Percentiles rank a stretch among this genome's conserved stretches.
Evolutionary conservation across 2,329 filamentous ascomycete species (phyloP).

Genomic region (Fusarium sp.): DNA sequence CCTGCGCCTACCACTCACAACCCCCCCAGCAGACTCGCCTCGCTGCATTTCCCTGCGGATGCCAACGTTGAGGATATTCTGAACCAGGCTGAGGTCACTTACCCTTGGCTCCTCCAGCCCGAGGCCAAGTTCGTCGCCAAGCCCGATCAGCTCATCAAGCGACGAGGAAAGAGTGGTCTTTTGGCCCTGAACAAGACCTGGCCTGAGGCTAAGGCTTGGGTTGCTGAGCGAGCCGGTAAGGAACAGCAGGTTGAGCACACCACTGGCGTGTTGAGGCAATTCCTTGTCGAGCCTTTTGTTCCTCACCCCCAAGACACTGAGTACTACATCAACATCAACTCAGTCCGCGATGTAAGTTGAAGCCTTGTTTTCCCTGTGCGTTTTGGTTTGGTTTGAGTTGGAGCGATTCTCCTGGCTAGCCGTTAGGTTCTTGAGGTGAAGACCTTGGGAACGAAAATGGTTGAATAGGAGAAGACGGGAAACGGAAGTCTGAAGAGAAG

Average conservation of each 20-base stretch:
- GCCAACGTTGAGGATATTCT: constrained; percentile 84
- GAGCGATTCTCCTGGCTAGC: background rate
- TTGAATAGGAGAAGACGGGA: constrained; percentile 1
- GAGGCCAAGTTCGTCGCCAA: constrained; percentile 97
- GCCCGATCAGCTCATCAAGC: constrained; percentile 99
- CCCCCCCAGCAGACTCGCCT: constrained; percentile 88
- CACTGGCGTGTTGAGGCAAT: constrained; percentile 88
- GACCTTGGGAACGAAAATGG: background rate
- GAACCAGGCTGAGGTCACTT: constrained; percentile 94
- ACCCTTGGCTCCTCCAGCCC: constrained; percentile 89
- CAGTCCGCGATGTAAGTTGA: constrained; percentile 93
- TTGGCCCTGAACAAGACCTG: constrained; percentile 97
- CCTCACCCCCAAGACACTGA: constrained; percentile 95
- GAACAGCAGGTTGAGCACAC: constrained; percentile 92
- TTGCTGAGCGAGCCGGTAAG: constrained; percentile 92
- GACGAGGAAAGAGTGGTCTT: constrained; percentile 98
- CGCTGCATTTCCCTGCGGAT: constrained; percentile 92
- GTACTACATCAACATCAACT: constrained; percentile 99
- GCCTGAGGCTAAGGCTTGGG: constrained; percentile 93
- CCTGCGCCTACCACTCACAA: constrained; percentile 88
- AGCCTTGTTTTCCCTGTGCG: constrained; percentile 38
- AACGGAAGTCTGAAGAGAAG: constrained; percentile 9
- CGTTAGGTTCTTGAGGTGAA: background rate
- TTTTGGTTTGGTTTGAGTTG: constrained; percentile 10
- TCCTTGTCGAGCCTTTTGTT: constrained; percentile 98